Evolutionary conservation across 345 rosid species (phyloP).

Genomic region (Brassica incana): DNA sequence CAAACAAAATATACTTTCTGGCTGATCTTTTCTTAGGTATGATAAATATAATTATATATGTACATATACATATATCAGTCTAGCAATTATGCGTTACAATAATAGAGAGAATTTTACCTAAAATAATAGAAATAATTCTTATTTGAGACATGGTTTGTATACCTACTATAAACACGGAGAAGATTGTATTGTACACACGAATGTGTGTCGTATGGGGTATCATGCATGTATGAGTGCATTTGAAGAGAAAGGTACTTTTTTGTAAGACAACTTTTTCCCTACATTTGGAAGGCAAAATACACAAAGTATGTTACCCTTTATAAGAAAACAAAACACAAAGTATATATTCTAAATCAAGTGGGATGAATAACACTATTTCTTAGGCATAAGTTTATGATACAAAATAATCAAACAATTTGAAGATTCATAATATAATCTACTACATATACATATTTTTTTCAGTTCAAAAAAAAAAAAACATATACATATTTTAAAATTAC

Average conservation of each 20-base stretch:
- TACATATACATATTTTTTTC: too few species aligned
- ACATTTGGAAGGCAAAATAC: slow-evolving; percentile 7
- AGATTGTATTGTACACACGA: slow-evolving; percentile 1
- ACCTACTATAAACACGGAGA: not conserved
- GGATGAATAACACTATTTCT: not conserved
- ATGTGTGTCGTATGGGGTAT: not conserved
- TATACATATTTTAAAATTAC: not conserved
- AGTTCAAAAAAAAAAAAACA: too few species aligned
- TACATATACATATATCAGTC: not conserved
- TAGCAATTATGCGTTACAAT: not conserved
- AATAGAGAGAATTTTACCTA: not conserved
- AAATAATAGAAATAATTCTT: too few species aligned
- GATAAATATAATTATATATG: slow-evolving; percentile 1
- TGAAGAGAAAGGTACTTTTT: slow-evolving; percentile 14
- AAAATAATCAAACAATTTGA: not conserved
- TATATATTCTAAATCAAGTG: not conserved
- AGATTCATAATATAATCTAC: not conserved
- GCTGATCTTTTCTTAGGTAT: not conserved
- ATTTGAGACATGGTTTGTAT: slow-evolving; percentile 7
- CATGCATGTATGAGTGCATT: not conserved
- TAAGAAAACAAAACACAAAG: not conserved
- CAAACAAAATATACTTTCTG: slow-evolving; percentile 54
- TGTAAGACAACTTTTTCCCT: not conserved
- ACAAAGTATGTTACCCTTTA: not conserved
- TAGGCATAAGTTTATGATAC: not conserved